These are phyloP conservation scores for Claviceps paspali DNA, from an alignment of 2,329 filamentous ascomycete genomes.

Conservation along the genomic window DNA sequence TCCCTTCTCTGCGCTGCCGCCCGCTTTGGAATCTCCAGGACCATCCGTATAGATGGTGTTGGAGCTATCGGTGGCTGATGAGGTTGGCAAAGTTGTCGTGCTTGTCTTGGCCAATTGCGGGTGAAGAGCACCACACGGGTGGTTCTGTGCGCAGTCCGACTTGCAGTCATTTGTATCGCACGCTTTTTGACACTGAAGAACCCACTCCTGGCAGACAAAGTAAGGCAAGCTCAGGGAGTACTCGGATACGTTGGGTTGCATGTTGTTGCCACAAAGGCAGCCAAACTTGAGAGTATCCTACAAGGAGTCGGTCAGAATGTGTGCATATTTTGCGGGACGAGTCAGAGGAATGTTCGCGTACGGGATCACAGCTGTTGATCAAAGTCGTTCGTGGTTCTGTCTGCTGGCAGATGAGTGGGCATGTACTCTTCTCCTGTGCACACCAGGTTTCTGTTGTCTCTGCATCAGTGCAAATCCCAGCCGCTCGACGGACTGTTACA, in stretches of 20 bases:
- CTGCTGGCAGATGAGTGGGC: constrained; percentile 60
- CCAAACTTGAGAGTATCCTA: constrained; percentile 50
- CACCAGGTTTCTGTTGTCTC: constrained; percentile 46
- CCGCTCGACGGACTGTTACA: not conserved
- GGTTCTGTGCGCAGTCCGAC: constrained; percentile 5
- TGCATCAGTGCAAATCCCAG: constrained; percentile 7
- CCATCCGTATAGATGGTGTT: constrained; percentile 7
- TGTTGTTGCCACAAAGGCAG: constrained; percentile 55
- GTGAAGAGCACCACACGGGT: constrained; percentile 5
- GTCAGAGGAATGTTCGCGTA: constrained; percentile 20
- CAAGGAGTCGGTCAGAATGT: not conserved
- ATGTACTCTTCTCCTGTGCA: constrained; percentile 42
- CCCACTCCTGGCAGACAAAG: constrained; percentile 59
- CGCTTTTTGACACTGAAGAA: constrained; percentile 55
- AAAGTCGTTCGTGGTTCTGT: constrained; percentile 32
- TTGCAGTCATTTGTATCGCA: constrained; percentile 56
- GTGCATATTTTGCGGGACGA: not conserved
- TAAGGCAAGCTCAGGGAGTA: constrained; percentile 68
- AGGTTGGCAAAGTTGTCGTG: constrained; percentile 16
- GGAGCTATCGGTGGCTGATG: constrained; percentile 22
- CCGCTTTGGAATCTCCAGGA: constrained; percentile 7
- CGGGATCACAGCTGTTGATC: constrained; percentile 53
- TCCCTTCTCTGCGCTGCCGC: constrained; percentile 11
- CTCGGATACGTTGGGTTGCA: constrained; percentile 56
- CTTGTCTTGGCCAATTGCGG: constrained; percentile 23